These are phyloP conservation scores for Takakia lepidozioides DNA, from an alignment of 225 moss, liverwort and hornwort species.

Conservation along the genomic window DNA sequence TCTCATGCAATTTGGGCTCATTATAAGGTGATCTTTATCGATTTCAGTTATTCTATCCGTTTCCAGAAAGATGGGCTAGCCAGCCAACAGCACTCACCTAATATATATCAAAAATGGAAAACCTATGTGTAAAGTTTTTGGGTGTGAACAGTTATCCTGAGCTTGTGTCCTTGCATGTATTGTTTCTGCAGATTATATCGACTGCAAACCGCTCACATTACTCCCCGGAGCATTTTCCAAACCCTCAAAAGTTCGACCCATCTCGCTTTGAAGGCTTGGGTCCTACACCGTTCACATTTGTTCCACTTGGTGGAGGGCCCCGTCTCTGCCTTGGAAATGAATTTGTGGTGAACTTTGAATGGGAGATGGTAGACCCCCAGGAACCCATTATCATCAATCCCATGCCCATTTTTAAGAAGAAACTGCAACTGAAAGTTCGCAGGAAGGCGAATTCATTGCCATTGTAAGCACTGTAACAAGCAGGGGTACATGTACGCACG, in stretches of 20 bases:
- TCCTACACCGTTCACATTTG: conserved; percentile 3
- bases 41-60: no score
- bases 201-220: not conserved
- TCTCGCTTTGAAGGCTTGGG: conserved; percentile 4
- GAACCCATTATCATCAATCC: not conserved
- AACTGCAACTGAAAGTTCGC: not conserved
- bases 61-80: no score
- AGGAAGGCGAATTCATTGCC: no score
- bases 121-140: not conserved
- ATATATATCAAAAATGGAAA: not conserved
- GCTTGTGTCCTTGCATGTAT: no score
- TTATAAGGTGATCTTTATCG: no score
- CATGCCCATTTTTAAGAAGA: not conserved
- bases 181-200: conserved; percentile 1
- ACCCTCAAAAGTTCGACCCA: conserved; percentile 8
- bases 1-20: no score
- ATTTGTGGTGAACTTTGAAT: conserved; percentile 3
- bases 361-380: not conserved
- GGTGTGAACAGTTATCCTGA: not conserved
- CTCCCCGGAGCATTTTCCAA: conserved; percentile 4
- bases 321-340: conserved; percentile 5
- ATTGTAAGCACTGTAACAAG: no score
- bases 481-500: no score
- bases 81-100: no score
- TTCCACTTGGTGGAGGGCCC: conserved; percentile 2